Percentiles rank a stretch among this genome's conserved stretches.
These are phyloP conservation scores for Yamadazyma buinensis DNA, from an alignment of 1,139 yeast genomes.

Conservation along the genomic window DNA sequence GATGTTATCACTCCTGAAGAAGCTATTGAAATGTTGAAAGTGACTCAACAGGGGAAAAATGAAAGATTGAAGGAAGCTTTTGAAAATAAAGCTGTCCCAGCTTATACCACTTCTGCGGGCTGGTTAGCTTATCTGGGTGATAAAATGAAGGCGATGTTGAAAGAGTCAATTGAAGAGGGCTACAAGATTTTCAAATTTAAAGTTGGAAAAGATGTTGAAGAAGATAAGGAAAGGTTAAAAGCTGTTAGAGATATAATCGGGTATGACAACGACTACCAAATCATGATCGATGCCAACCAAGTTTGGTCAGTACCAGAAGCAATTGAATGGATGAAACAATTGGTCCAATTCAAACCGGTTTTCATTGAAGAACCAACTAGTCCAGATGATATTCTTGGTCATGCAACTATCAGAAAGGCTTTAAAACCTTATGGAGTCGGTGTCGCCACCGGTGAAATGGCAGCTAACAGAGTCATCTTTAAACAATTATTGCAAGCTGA, in stretches of 20 bases:
- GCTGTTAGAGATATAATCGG: conserved; percentile 38
- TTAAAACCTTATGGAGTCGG: conserved; percentile 30
- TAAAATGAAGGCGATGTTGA: conserved; percentile 22
- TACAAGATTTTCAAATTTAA: conserved; percentile 37
- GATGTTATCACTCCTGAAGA: conserved; percentile 38
- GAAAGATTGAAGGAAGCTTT: conserved; percentile 23
- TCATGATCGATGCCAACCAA: conserved; percentile 24
- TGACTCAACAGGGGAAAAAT: conserved; percentile 25
- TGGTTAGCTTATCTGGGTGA: conserved; percentile 42
- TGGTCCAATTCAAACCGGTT: conserved; percentile 32
- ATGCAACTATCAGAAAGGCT: conserved; percentile 29
- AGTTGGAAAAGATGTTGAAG: conserved; percentile 33
- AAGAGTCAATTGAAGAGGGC: conserved; percentile 33
- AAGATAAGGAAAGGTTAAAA: conserved; percentile 26
- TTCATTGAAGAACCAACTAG: conserved; percentile 40
- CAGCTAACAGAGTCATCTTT: conserved; percentile 35
- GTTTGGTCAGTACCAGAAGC: conserved; percentile 41
- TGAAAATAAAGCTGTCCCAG: conserved; percentile 34
- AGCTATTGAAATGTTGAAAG: conserved; percentile 25
- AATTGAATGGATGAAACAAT: conserved; percentile 31
- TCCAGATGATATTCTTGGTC: conserved; percentile 37
- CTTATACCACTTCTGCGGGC: conserved; percentile 42
- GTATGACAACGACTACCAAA: conserved; percentile 27
- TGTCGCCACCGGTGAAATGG: conserved; percentile 41
- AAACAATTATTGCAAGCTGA: conserved; percentile 31